Percentiles rank a stretch among this genome's conserved stretches.
phyloP scores from a whole-genome alignment of 1,139 yeast species.

The Zygosaccharomyces sapae region DNA sequence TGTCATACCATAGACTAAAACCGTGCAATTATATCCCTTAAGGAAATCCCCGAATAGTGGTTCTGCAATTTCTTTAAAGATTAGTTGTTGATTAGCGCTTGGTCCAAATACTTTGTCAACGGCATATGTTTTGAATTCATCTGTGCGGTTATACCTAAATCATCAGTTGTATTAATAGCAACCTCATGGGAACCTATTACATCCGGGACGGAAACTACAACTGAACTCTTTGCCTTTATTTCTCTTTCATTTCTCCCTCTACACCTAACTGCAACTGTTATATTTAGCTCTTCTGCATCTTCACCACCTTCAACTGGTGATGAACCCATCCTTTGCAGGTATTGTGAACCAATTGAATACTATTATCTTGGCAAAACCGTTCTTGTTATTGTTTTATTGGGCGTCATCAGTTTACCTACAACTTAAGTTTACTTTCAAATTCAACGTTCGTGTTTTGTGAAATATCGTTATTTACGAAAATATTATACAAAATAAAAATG shows the following conservation, averaged over 20 bases:
- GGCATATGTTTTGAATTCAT: constrained; percentile 48
- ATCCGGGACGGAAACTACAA: constrained; percentile 60
- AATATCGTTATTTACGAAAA: constrained; percentile 2
- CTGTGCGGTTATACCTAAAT: constrained; percentile 43
- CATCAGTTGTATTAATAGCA: constrained; percentile 41
- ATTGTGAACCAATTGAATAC: not conserved
- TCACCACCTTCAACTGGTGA: constrained; percentile 12
- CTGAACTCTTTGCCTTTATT: constrained; percentile 63
- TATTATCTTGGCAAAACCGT: not conserved
- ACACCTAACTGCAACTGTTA: constrained; percentile 84
- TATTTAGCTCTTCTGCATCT: constrained; percentile 41
- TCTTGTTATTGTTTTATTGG: constrained; percentile 1
- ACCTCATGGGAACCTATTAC: constrained; percentile 39
- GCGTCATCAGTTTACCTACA: not conserved
- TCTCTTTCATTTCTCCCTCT: constrained; percentile 77
- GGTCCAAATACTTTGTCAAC: constrained; percentile 76
- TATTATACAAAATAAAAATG: constrained; percentile 4
- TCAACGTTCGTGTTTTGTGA: constrained; percentile 6
- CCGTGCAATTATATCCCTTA: constrained; percentile 66
- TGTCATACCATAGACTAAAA: constrained; percentile 77
- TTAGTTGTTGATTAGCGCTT: constrained; percentile 55
- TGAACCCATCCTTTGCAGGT: constrained; percentile 8
- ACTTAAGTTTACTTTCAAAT: not conserved
- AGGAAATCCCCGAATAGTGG: constrained; percentile 65
- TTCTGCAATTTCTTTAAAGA: constrained; percentile 59